Conservation (phyloP, 83 land plant genomes). For the Picea abies region DNA sequence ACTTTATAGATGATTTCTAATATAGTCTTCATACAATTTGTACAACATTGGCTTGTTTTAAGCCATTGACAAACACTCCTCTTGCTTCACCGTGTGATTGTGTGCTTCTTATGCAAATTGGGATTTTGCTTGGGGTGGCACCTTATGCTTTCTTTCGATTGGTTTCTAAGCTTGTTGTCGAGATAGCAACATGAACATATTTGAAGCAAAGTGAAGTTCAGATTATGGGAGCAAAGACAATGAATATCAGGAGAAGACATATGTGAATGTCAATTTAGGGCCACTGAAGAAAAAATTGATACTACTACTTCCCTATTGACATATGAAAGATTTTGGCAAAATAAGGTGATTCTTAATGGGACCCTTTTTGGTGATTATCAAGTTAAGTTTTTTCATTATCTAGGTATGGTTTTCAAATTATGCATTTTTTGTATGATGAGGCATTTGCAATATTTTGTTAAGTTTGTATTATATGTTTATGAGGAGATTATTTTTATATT, state of each 20-base stretch:
- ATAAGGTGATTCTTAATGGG: constrained; percentile 53
- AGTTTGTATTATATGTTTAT: neutral
- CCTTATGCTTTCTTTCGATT: constrained; percentile 54
- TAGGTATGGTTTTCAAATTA: constrained; percentile 46
- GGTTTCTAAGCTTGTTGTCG: constrained; percentile 61
- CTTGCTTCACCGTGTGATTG: constrained; percentile 65
- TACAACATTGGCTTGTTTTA: constrained; percentile 44
- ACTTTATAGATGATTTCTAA: no score
- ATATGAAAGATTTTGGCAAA: constrained; percentile 57
- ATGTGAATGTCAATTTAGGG: no score
- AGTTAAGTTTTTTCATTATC: constrained; percentile 59
- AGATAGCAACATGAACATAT: constrained; percentile 67
- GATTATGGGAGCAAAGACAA: constrained; percentile 72
- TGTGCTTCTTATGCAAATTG: no score
- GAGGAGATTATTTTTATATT: neutral
- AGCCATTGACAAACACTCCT: constrained; percentile 67
- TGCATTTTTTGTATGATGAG: neutral
- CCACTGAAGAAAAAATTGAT: constrained; percentile 70
- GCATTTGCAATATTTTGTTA: no score
- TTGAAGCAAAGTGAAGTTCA: constrained; percentile 73
- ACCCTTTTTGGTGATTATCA: constrained; percentile 75
- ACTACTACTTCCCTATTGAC: constrained; percentile 60
- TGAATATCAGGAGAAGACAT: neutral
- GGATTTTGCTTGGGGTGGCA: constrained; percentile 38
- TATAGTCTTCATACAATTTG: constrained; percentile 40